phyloP scores from a whole-genome alignment of 2,329 filamentous ascomycete species.

The Penicillium rolfsii region DNA sequence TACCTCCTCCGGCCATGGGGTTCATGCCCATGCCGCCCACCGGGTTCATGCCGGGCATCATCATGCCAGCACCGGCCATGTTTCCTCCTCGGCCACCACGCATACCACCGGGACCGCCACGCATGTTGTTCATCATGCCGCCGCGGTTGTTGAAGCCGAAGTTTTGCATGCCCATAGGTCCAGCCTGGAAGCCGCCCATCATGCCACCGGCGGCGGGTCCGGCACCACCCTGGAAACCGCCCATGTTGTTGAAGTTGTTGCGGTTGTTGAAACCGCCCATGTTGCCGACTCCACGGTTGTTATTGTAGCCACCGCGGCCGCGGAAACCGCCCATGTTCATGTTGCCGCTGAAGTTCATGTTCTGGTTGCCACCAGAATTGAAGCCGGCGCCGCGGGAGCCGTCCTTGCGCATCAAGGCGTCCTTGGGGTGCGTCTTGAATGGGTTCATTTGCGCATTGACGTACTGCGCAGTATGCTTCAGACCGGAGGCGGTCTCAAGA shows the following conservation, averaged over 20 bases:
- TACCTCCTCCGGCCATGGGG: slow-evolving; percentile 56
- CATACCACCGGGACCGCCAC: slow-evolving; percentile 61
- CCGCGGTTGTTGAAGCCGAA: slow-evolving; percentile 57
- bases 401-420: slow-evolving; percentile 73
- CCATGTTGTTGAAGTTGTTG: slow-evolving; percentile 47
- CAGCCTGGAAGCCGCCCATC: slow-evolving; percentile 47
- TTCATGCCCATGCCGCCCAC: slow-evolving; percentile 60
- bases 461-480: slow-evolving; percentile 72
- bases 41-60: slow-evolving; percentile 58
- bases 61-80: slow-evolving; percentile 61
- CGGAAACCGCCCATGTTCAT: slow-evolving; percentile 56
- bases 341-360: slow-evolving; percentile 41
- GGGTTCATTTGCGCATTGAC: slow-evolving; percentile 78
- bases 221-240: slow-evolving; percentile 53
- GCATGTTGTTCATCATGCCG: slow-evolving; percentile 58
- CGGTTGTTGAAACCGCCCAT: slow-evolving; percentile 28
- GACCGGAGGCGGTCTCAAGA: slow-evolving; percentile 69
- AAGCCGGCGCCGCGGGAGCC: slow-evolving; percentile 59
- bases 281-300: slow-evolving; percentile 35
- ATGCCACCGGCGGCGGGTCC: slow-evolving; percentile 53
- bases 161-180: slow-evolving; percentile 55
- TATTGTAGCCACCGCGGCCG: slow-evolving; percentile 56
- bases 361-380: slow-evolving; percentile 42
- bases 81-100: slow-evolving; percentile 59
- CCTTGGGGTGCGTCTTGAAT: slow-evolving; percentile 88